A percentile compares a stretch with the other conserved stretches of the same genome.
These are phyloP conservation scores for Blastobotrys ciferrii DNA, from an alignment of 1,139 yeast genomes.

Conservation along the genomic window DNA sequence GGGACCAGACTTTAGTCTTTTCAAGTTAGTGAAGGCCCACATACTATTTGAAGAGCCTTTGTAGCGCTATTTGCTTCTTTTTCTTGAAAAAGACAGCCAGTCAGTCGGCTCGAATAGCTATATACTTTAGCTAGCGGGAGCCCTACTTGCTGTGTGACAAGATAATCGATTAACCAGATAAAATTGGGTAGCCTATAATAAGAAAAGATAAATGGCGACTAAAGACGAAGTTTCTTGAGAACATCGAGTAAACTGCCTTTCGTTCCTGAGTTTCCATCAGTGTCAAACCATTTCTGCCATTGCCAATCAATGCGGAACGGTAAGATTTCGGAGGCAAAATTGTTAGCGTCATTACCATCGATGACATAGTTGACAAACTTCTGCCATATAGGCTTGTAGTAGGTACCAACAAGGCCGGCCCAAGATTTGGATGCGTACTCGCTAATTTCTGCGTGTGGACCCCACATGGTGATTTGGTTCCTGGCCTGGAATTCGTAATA, in stretches of 20 bases:
- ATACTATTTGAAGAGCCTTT: too few relatives aligned
- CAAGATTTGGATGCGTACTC: constrained; percentile 21
- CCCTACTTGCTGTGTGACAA: too few relatives aligned
- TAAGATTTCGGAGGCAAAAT: not conserved
- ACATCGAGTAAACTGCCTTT: not conserved
- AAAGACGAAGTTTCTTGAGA: not conserved
- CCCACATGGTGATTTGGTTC: constrained; percentile 23
- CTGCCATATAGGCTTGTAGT: constrained; percentile 18
- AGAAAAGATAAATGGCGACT: too few relatives aligned
- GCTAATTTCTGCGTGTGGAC: constrained; percentile 18
- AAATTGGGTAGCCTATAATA: too few relatives aligned
- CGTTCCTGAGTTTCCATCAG: not conserved
- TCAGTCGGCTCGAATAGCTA: too few relatives aligned
- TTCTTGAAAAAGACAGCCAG: too few relatives aligned
- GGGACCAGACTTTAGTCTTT: too few relatives aligned
- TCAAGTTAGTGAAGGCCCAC: too few relatives aligned
- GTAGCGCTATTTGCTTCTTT: too few relatives aligned
- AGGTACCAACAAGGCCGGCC: constrained; percentile 20
- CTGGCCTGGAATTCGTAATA: constrained; percentile 21
- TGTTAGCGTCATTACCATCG: constrained; percentile 3
- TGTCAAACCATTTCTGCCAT: constrained; percentile 1
- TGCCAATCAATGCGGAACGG: constrained; percentile 2
- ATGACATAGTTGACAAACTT: constrained; percentile 13
- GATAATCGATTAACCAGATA: not conserved
- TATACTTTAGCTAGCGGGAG: too few relatives aligned